Evolutionary conservation across 768 basidiomycete genomes (phyloP), one percentile per base, ranked within the genome.

Genomic region (Vararia minispora): DNA sequence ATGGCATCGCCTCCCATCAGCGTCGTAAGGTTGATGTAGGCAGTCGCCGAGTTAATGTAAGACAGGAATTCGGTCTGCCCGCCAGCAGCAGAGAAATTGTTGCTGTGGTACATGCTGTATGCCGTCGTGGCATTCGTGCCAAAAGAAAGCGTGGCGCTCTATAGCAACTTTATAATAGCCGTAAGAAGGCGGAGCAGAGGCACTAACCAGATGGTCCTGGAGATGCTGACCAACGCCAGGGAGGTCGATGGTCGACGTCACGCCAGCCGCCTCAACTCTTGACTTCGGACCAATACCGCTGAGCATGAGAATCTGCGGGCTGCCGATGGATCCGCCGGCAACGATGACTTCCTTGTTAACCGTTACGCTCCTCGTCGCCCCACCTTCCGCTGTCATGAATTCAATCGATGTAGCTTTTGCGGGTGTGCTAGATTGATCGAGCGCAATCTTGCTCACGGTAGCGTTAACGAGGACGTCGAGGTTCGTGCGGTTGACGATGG

Each of bases 201-300:
- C 4, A 48, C 58, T 12, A 34, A 65, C 69, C 40, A 71, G 37
- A 49, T 75, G 72, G 50, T 78, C 76, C 46, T 71, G 65, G 28
- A 76, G 53, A 55, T 76, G 71, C 43, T 72, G 68, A 1, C 77
- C 77, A 31, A 79, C 76, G 34, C 74, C 76, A 5, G 74, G 71
- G 4, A 77, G 63, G 28, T 69, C 65, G 27, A 65, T 46, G 20
- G 60, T 55, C 9, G 72, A 62, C 11, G 56, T 37, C 23, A 80
- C 64, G 11, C 64, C 65, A 8, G 62, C 69, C 6, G 57, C 56
- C 16, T 60, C 47, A 29, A 80, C 57, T 2, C 76, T 65, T 38
- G 74, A 69, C 38, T 51, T 52, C 1, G 74, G 72, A 0, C 78
- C 78, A 35, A 80, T 63, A 39, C 78, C 78, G 37, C 72, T 74